Base-by-base conservation (phyloP, 2,329 filamentous ascomycete species). In the Cladorrhinum sp. region DNA sequence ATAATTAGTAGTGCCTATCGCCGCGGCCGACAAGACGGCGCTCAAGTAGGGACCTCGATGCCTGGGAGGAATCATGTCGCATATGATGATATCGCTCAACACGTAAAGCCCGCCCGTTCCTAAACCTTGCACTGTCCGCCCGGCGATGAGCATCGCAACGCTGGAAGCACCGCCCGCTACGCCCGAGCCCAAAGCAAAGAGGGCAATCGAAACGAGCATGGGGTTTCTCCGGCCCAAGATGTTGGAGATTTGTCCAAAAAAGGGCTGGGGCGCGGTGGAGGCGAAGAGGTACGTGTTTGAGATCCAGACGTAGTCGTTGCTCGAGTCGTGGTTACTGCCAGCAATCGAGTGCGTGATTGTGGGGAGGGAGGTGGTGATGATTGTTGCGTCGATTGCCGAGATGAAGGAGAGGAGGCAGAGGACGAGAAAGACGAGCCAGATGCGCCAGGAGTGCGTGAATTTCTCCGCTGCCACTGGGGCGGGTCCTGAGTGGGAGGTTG, bases 141-240 rank as follows among this genome's bases (percentile, higher is more conserved):
- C 78, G 2, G 74, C 76, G 16, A 88, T 83, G 1, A 89, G 72
- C 68, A 79, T 78, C 0, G 64, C 67, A 0, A 72, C 73, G 7
- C 64, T 77, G 0, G 67, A 73, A 0, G 84, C 79, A 0, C 76
- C 77, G 0, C 82, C 84, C 46, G 74, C 77, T 2, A 87, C 73
- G 0, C 77, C 80, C 58, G 82, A 83, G 0, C 84, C 84, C 0
- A 86, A 65, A 0, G 73, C 74, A 61, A 85, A 85, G 1, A 82
- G 62, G 10, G 70, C 72, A 1, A 83, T 74, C 2, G 78, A 70
- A 7, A 68, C 55, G 0, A 83, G 70, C 16, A 73, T 72, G 23
- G 75, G 69, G 54, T 72, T 76, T 21, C 79, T 74, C 1, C 83
- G 75, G 2, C 84, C 82, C 62, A 80, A 84, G n/a, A 85, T 74